Evolutionary conservation across 768 basidiomycete genomes (phyloP).

Genomic region (Mrakia blollopis): DNA sequence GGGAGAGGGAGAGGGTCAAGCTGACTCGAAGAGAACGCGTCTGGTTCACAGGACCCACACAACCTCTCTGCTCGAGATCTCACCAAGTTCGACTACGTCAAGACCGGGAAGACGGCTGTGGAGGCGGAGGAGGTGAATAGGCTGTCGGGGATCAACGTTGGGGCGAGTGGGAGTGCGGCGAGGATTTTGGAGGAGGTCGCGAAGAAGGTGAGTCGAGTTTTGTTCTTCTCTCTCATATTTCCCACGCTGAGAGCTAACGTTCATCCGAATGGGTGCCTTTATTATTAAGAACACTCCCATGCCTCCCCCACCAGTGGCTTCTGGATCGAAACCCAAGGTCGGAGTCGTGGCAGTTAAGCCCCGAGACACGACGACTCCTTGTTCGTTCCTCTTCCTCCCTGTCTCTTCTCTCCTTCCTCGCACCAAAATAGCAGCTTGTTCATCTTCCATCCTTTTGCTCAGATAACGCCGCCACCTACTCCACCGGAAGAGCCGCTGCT

Average conservation of each 20-base stretch:
- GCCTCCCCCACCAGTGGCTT: constrained; percentile 29
- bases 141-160: constrained; percentile 47
- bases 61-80: constrained; percentile 46
- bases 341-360: constrained; percentile 33
- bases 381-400: not conserved
- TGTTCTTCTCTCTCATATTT: not conserved
- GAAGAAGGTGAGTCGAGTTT: constrained; percentile 40
- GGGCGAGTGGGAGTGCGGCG: constrained; percentile 45
- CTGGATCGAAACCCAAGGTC: constrained; percentile 18
- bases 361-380: constrained; percentile 22
- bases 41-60: constrained; percentile 42
- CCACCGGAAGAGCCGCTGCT: constrained; percentile 78
- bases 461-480: constrained; percentile 51
- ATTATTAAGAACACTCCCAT: constrained; percentile 25
- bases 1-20: not conserved
- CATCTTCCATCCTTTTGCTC: constrained; percentile 46
- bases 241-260: no score
- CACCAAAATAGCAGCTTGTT: constrained; percentile 23
- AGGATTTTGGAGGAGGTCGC: constrained; percentile 46
- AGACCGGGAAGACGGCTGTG: constrained; percentile 41
- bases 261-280: no score
- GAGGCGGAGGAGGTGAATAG: constrained; percentile 42
- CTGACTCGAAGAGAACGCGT: not conserved
- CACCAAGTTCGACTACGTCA: constrained; percentile 48
- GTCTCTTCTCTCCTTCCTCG: not conserved